Conservation (phyloP, 345 rosid genomes). For the Brassica nigra region DNA sequence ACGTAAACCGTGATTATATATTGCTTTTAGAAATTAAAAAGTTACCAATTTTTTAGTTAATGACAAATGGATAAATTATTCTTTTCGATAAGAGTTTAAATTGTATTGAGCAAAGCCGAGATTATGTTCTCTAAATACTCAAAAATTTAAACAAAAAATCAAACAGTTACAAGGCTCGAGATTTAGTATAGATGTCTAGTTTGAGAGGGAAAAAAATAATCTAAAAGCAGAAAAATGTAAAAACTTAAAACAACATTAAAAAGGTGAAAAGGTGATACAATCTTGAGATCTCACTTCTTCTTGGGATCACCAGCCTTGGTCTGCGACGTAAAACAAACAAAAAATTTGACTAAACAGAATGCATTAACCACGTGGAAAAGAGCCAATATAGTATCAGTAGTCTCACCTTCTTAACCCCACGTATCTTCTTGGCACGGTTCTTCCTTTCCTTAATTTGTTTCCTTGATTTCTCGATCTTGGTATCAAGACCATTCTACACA, state of each 20-base stretch:
- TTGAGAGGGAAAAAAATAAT: not conserved
- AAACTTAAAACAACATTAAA: slow-evolving; percentile 1
- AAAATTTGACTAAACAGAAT: not conserved
- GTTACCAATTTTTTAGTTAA: too few relatives aligned
- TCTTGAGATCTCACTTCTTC: slow-evolving; percentile 63
- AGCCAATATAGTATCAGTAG: not conserved
- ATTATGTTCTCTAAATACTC: not conserved
- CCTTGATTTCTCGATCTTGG: slow-evolving; percentile 92
- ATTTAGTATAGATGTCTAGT: slow-evolving; percentile 24
- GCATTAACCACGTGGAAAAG: not conserved
- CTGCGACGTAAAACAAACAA: slow-evolving; percentile 41
- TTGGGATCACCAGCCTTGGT: slow-evolving; percentile 94
- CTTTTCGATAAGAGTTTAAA: not conserved
- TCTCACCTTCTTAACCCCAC: slow-evolving; percentile 71
- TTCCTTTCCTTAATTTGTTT: slow-evolving; percentile 95
- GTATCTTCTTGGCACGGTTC: slow-evolving; percentile 92
- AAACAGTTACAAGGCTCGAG: slow-evolving; percentile 2
- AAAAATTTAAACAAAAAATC: not conserved
- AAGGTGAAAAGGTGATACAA: not conserved
- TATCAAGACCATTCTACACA: slow-evolving; percentile 87
- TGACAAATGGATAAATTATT: too few relatives aligned
- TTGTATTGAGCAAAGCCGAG: slow-evolving; percentile 18
- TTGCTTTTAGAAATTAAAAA: not conserved
- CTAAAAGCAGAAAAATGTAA: slow-evolving; percentile 20
- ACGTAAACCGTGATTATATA: too few relatives aligned